Base-by-base conservation (phyloP, 75 land plant genomes). In the Pinus taeda region DNA sequence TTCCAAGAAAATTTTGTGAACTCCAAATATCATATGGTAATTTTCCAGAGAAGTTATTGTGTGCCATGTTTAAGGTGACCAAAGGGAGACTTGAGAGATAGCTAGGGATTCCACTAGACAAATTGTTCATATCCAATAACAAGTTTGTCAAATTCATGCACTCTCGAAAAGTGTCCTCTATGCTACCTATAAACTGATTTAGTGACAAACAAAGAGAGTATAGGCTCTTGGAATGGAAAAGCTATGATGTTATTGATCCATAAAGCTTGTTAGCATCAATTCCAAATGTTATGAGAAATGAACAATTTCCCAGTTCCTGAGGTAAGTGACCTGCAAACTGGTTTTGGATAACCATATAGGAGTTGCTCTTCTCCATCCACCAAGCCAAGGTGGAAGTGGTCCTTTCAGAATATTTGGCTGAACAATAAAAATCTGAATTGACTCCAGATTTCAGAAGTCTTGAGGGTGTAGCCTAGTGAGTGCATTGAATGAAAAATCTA, bases 71-170 rank as follows among this genome's bases (percentile, higher is more conserved):
- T 42, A 94, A 79, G n/a, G 85, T 80, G 71, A 86, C 77, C 74
- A 94, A 74, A 14, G 94, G 89, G 11, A 94, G 88, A 67, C 81
- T 72, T 2, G 84, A 77, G 6, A 94, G 64, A 71, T 94, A 86
- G n/a, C 69, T 85, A 0, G 97, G 97, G 18, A 94, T 72, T 3
- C 57, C 49, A 63, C 97, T 94, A 67, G 29, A 56, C 36, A 94
- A 53, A 30, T 74, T 73, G 65, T 94, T 94, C 36, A 79, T 81
- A 6, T 60, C 22, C 80, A 93, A 60, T 53, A 86, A 60, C 69
- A 93, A 73, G 63, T 90, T 78, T 0, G 92, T 83, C 22, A 92
- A 75, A 73, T 76, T 88, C 9, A 0, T 59, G 73, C 94, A 92
- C 0, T 70, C 53, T 37, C 20, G 37, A 77, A 92, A 85, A 20